Evolutionary conservation across 768 basidiomycete species (phyloP).

Genomic region (Xerocomus spinulosus): DNA sequence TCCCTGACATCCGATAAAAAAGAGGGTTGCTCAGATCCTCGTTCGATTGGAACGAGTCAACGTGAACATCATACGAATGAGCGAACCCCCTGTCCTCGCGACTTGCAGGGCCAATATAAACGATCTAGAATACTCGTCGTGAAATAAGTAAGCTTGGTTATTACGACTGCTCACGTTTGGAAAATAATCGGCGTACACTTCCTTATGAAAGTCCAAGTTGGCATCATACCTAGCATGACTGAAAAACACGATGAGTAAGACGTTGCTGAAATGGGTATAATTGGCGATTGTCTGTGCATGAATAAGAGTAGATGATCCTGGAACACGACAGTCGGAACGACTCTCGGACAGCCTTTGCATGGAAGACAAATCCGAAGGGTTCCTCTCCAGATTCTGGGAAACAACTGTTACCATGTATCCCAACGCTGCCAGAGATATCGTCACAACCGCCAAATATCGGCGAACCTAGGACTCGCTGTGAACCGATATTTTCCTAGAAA

Average conservation of each 20-base stretch:
- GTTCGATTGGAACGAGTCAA: constrained; percentile 43
- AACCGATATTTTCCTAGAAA: not conserved
- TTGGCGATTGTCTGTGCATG: constrained; percentile 16
- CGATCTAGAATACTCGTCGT: constrained; percentile 30
- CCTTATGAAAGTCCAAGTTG: constrained; percentile 43
- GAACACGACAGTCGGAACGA: constrained; percentile 9
- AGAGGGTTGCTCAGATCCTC: constrained; percentile 38
- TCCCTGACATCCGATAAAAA: constrained; percentile 41
- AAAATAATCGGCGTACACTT: constrained; percentile 46
- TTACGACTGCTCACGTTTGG: constrained; percentile 38
- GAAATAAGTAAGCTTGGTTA: not conserved
- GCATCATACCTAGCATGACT: constrained; percentile 45
- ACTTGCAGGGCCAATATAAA: constrained; percentile 45
- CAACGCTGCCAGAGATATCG: not conserved
- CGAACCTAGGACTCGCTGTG: constrained; percentile 1
- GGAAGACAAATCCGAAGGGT: constrained; percentile 3
- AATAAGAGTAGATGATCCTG: constrained; percentile 21
- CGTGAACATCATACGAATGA: constrained; percentile 47
- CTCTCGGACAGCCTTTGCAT: not conserved
- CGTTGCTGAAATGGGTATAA: constrained; percentile 38
- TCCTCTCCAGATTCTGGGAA: not conserved
- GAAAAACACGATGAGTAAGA: constrained; percentile 47
- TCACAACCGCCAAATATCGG: constrained; percentile 2
- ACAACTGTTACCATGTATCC: constrained; percentile 6
- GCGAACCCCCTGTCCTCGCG: constrained; percentile 44